phyloP scores from a whole-genome alignment of 1,139 yeast species.

The Taiozyma sp. region DNA sequence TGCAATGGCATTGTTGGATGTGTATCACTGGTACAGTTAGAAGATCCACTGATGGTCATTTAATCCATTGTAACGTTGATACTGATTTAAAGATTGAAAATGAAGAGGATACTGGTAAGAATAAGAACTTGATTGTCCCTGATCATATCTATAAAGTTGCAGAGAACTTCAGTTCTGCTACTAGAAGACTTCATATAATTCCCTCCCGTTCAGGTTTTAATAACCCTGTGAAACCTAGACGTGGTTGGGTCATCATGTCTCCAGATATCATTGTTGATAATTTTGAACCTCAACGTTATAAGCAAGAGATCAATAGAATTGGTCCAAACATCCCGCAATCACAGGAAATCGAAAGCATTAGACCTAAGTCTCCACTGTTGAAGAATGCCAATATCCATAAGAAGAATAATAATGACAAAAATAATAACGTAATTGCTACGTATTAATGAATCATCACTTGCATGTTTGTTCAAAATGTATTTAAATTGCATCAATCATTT shows the following conservation, averaged over 20 bases:
- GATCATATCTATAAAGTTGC: slow-evolving; percentile 72
- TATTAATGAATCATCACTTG: neutral
- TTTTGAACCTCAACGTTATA: slow-evolving; percentile 46
- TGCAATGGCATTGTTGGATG: slow-evolving; percentile 97
- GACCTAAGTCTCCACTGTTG: slow-evolving; percentile 71
- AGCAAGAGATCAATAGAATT: slow-evolving; percentile 33
- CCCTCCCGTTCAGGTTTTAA: slow-evolving; percentile 62
- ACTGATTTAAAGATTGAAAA: slow-evolving; percentile 75
- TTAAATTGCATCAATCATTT: too few relatives aligned
- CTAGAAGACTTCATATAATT: slow-evolving; percentile 75
- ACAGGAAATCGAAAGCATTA: slow-evolving; percentile 65
- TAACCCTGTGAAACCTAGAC: slow-evolving; percentile 63
- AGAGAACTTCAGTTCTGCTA: slow-evolving; percentile 85
- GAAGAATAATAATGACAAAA: neutral
- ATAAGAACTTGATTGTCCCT: slow-evolving; percentile 52
- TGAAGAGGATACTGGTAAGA: slow-evolving; percentile 19
- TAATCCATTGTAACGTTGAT: slow-evolving; percentile 88
- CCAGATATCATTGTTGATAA: slow-evolving; percentile 78
- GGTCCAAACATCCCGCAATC: slow-evolving; percentile 59
- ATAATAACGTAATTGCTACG: neutral
- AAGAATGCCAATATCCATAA: neutral
- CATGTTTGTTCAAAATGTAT: neutral
- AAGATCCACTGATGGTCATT: slow-evolving; percentile 73
- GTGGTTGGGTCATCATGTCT: slow-evolving; percentile 88
- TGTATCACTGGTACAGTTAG: slow-evolving; percentile 93